phyloP scores from a whole-genome alignment of 2,329 filamentous ascomycete species.

The Graphium sp. region DNA sequence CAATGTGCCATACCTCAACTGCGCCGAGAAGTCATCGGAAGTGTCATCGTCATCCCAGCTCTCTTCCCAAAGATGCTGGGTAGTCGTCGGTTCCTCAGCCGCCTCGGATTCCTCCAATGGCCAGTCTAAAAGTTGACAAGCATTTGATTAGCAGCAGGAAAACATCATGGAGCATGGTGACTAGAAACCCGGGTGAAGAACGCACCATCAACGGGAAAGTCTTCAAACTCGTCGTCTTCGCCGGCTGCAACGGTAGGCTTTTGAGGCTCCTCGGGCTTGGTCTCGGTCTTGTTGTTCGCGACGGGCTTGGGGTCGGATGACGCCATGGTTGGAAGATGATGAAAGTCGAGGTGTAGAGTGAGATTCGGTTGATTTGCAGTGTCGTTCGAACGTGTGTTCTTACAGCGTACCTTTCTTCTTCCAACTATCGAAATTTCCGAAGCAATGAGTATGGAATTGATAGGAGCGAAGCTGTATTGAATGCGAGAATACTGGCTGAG shows the following conservation, averaged over 20 bases:
- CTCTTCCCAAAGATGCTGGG: slow-evolving; percentile 88
- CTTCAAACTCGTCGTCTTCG: slow-evolving; percentile 98
- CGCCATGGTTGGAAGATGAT: slow-evolving; percentile 10
- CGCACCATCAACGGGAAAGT: slow-evolving; percentile 90
- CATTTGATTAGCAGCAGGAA: slow-evolving; percentile 1
- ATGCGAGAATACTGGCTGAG: too few species aligned
- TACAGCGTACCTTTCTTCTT: too few species aligned
- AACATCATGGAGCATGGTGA: background rate
- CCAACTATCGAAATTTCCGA: too few species aligned
- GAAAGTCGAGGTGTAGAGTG: too few species aligned
- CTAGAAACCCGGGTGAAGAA: slow-evolving; percentile 1
- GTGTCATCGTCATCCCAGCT: slow-evolving; percentile 99
- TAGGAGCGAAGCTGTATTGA: too few species aligned
- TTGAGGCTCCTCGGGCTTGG: slow-evolving; percentile 14
- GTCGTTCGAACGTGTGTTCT: too few species aligned
- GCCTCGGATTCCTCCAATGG: slow-evolving; percentile 78
- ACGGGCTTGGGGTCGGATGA: slow-evolving; percentile 13
- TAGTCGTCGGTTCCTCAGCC: slow-evolving; percentile 49
- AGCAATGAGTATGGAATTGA: too few species aligned
- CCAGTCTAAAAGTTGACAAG: slow-evolving; percentile 52
- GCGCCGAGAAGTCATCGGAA: slow-evolving; percentile 86
- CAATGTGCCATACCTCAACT: slow-evolving; percentile 60
- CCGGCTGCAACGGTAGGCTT: slow-evolving; percentile 50
- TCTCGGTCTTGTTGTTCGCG: slow-evolving; percentile 15
- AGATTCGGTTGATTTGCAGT: too few species aligned